Evolutionary conservation across 2,329 filamentous ascomycete genomes (phyloP), one percentile per base, ranked within the genome.

Genomic region (Fusarium duplospermum): DNA sequence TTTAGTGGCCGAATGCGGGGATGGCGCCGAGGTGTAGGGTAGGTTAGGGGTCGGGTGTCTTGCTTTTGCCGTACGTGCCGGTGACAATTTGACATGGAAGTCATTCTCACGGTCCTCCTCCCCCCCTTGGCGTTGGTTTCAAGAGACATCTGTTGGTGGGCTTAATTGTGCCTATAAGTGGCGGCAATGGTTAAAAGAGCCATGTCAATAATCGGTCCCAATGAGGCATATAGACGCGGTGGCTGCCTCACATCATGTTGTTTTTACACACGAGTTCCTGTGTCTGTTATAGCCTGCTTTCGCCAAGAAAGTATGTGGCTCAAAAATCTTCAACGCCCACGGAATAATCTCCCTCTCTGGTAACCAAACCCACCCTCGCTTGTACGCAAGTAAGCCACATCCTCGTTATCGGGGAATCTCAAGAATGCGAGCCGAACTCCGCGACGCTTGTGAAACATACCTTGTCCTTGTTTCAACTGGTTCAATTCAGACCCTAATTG

Each of bases 1-100:
- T 58, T 57, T 50, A 54, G 57, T 64, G 66, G 29, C 69, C 60
- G 36, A 73, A 66, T 74, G 72, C 60, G 72, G 72, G 72, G 72
- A 52, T 40, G 54, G 38, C 38, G 40, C 42, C 42, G 50, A 33
- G 24, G 4, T 73, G 7, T 60, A 74, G 72, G 69, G 69, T 74
- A 74, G 1, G n/a, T n/a, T n/a, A n/a, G n/a, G n/a, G n/a, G n/a
- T n/a, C n/a, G n/a, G n/a, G 22, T 57, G 31, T 11, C 4, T 27
- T 57, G 8, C 24, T 24, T 40, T 60, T 64, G 38, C 33, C 22
- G 24, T 8, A 45, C 14, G 42, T 47, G 42, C 29, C 22, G 20
- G 14, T 62, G 54, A 33, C 33, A 45, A 36, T 45, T 11, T 42
- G 22, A 54, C 47, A n/a, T n/a, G n/a, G n/a, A 3, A 20, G 47